Percentiles rank a stretch among this genome's conserved stretches.
phyloP scores from a whole-genome alignment of 257 asterid genomes.

The Gardenia jasminoides region DNA sequence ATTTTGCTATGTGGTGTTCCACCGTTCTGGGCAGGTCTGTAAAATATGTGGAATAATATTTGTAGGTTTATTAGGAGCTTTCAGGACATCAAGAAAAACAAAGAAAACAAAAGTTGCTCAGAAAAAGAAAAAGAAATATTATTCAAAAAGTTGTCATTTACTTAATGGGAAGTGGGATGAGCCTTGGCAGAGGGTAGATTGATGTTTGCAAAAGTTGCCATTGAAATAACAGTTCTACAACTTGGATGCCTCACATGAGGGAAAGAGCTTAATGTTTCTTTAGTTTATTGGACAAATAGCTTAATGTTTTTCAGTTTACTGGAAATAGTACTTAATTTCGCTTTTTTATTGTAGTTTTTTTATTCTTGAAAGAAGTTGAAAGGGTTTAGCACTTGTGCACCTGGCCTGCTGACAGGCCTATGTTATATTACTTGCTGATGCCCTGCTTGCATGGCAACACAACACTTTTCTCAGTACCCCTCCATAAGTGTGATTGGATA shows the following conservation, averaged over 20 bases:
- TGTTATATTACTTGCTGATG: background rate
- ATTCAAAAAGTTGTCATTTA: background rate
- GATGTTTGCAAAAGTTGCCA: background rate
- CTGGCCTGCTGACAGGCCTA: background rate
- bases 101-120: too few relatives aligned
- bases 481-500: background rate
- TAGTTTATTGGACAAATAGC: background rate
- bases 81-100: background rate
- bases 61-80: background rate
- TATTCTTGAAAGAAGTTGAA: background rate
- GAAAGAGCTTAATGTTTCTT: too few relatives aligned
- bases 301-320: background rate
- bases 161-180: background rate
- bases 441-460: background rate
- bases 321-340: background rate
- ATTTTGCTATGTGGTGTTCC: slow-evolving; percentile 78
- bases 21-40: slow-evolving; percentile 78
- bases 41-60: background rate
- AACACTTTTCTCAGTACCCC: background rate
- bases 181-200: background rate
- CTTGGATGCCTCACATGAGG: background rate
- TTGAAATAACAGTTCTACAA: background rate
- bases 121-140: background rate
- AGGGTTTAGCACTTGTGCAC: background rate
- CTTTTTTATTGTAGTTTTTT: background rate